Percentiles rank a stretch among this genome's conserved stretches.
Evolutionary conservation across 176 grass and related monocot species (phyloP).

Genomic region (Poa annua): DNA sequence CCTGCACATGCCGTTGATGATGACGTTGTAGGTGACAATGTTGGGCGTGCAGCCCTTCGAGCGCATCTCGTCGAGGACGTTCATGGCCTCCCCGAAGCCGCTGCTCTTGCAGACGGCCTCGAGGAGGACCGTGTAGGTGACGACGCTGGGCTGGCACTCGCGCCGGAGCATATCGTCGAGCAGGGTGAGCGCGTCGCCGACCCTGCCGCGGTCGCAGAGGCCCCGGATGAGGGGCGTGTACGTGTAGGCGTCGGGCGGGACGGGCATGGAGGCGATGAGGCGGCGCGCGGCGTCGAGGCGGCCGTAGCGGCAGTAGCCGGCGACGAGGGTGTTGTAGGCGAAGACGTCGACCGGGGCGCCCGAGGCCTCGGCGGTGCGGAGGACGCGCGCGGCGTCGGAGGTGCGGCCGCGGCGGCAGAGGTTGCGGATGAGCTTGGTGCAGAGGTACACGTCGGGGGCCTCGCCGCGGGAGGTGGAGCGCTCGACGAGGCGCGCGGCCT

Average conservation of each 20-base stretch:
- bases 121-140: slow-evolving; percentile 69
- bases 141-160: slow-evolving; percentile 60
- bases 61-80: slow-evolving; percentile 65
- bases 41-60: slow-evolving; percentile 64
- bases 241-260: slow-evolving; percentile 65
- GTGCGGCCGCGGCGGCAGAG: slow-evolving; percentile 63
- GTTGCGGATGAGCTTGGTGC: slow-evolving; percentile 70
- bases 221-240: slow-evolving; percentile 70
- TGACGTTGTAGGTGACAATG: slow-evolving; percentile 73
- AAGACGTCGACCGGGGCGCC: slow-evolving; percentile 51
- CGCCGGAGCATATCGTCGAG: slow-evolving; percentile 61
- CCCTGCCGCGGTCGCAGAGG: slow-evolving; percentile 59
- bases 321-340: slow-evolving; percentile 64
- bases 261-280: slow-evolving; percentile 55
- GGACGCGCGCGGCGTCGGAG: slow-evolving; percentile 59
- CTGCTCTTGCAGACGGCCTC: slow-evolving; percentile 59
- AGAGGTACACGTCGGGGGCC: slow-evolving; percentile 61
- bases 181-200: slow-evolving; percentile 52
- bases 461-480: slow-evolving; percentile 45
- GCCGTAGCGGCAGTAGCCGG: slow-evolving; percentile 51
- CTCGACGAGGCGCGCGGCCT: slow-evolving; percentile 51
- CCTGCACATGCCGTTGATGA: slow-evolving; percentile 71
- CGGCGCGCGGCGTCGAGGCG: slow-evolving; percentile 51
- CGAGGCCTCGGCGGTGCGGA: slow-evolving; percentile 50
- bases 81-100: slow-evolving; percentile 59